Evolutionary conservation across 495 filamentous ascomycete species (phyloP).

Genomic region (Penicillium lagena): DNA sequence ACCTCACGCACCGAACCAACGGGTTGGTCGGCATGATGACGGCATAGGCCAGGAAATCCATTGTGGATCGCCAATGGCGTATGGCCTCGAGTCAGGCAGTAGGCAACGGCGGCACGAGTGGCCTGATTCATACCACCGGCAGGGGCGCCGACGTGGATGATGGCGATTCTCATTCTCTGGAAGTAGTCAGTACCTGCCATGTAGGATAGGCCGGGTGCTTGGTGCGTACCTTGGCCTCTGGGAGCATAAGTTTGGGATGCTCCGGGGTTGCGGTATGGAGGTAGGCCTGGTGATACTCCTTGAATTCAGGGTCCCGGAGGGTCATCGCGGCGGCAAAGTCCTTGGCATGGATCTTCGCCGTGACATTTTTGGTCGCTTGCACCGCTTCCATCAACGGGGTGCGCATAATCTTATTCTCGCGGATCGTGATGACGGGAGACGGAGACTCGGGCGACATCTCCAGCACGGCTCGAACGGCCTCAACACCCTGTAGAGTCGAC

Average conservation of each 20-base stretch:
- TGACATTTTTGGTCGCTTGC: slow-evolving; percentile 72
- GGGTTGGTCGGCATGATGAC: slow-evolving; percentile 81
- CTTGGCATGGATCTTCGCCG: slow-evolving; percentile 68
- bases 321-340: slow-evolving; percentile 83
- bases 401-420: slow-evolving; percentile 94
- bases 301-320: slow-evolving; percentile 87
- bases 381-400: slow-evolving; percentile 88
- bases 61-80: slow-evolving; percentile 90
- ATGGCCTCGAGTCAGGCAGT: slow-evolving; percentile 90
- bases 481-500: slow-evolving; percentile 88
- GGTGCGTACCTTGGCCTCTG: slow-evolving; percentile 61
- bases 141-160: slow-evolving; percentile 95
- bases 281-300: slow-evolving; percentile 85
- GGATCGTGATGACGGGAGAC: slow-evolving; percentile 92
- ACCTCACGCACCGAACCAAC: slow-evolving; percentile 77
- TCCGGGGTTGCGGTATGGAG: slow-evolving; percentile 76
- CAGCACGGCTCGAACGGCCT: slow-evolving; percentile 94
- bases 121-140: slow-evolving; percentile 99
- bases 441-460: slow-evolving; percentile 82
- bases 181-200: slow-evolving; percentile 5
- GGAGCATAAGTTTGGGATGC: slow-evolving; percentile 54
- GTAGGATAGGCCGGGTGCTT: not conserved
- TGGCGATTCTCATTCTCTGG: slow-evolving; percentile 85
- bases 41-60: slow-evolving; percentile 89
- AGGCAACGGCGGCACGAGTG: slow-evolving; percentile 90